A percentile compares a stretch with the other conserved stretches of the same genome.
Conservation (phyloP, 768 basidiomycete species). For the Boletus tomentosulus region DNA sequence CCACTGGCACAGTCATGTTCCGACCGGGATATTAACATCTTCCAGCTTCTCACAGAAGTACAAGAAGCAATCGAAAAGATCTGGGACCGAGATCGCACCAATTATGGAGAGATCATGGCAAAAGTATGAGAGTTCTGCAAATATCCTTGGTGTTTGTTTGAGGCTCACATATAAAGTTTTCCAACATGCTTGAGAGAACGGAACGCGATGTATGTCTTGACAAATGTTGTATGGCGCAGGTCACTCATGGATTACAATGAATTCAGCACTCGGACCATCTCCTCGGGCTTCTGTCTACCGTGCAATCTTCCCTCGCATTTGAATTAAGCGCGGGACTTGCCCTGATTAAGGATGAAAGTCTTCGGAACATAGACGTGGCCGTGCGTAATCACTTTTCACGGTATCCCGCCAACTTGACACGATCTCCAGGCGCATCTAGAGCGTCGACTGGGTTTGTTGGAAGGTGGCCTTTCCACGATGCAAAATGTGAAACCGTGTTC, state of each 20-base stretch:
- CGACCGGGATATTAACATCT: constrained; percentile 3
- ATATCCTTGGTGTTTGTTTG: not conserved
- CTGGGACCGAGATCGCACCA: constrained; percentile 15
- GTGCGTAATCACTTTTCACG: constrained; percentile 15
- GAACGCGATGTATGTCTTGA: constrained; percentile 20
- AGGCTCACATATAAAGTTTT: constrained; percentile 22
- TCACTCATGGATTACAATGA: not conserved
- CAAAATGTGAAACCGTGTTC: constrained; percentile 26
- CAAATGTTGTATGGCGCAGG: not conserved
- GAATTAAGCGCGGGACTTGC: constrained; percentile 23
- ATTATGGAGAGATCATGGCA: constrained; percentile 18
- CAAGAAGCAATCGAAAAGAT: constrained; percentile 19
- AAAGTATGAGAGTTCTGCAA: constrained; percentile 16
- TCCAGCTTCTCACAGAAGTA: constrained; percentile 23
- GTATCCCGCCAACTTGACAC: constrained; percentile 5
- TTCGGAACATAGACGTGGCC: constrained; percentile 24
- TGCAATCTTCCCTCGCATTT: constrained; percentile 22
- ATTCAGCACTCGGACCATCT: constrained; percentile 27
- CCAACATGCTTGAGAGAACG: constrained; percentile 21
- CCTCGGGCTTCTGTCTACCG: constrained; percentile 20
- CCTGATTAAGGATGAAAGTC: constrained; percentile 27
- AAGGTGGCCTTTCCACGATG: constrained; percentile 22
- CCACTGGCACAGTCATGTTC: not conserved
- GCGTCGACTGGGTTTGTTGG: constrained; percentile 25
- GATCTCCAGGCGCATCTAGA: constrained; percentile 29